phyloP scores from a whole-genome alignment of 2,329 filamentous ascomycete species.

The Anisogramma anomala region DNA sequence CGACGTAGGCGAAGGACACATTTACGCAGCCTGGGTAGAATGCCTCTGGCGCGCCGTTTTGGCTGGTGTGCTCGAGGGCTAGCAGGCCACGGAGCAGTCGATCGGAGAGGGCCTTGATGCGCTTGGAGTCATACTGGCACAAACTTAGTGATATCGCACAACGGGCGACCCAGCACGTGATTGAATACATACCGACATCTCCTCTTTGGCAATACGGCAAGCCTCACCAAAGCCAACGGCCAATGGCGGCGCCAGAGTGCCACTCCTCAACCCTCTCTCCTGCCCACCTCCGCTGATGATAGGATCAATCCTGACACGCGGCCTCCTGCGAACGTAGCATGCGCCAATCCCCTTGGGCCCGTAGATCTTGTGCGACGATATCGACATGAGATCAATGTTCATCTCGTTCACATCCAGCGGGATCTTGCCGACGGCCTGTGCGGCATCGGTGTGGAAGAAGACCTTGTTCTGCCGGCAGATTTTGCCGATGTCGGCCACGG shows the following conservation, averaged over 20 bases:
- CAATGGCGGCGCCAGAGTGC: slow-evolving; percentile 79
- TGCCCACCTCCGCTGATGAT: slow-evolving; percentile 95
- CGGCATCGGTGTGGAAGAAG: slow-evolving; percentile 95
- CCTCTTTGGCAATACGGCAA: slow-evolving; percentile 79
- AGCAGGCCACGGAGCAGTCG: slow-evolving; percentile 73
- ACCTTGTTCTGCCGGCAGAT: slow-evolving; percentile 85
- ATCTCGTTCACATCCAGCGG: slow-evolving; percentile 92
- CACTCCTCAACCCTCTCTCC: slow-evolving; percentile 87
- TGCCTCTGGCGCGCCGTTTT: slow-evolving; percentile 72
- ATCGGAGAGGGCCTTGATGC: slow-evolving; percentile 72
- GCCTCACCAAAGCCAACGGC: slow-evolving; percentile 93
- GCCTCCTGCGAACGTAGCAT: slow-evolving; percentile 86
- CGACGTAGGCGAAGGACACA: slow-evolving; percentile 95
- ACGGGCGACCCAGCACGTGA: too few species aligned
- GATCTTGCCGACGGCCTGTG: slow-evolving; percentile 98
- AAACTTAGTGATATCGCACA: slow-evolving; percentile 1
- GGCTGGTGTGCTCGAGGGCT: slow-evolving; percentile 77
- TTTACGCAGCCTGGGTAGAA: slow-evolving; percentile 98
- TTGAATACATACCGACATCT: slow-evolving; percentile 80
- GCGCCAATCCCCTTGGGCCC: slow-evolving; percentile 95
- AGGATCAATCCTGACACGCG: slow-evolving; percentile 85
- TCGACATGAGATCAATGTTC: slow-evolving; percentile 98
- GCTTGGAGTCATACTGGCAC: slow-evolving; percentile 75
- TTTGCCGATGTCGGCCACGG: slow-evolving; percentile 83
- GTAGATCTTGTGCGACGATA: slow-evolving; percentile 97